Percentiles rank a stretch among this genome's conserved stretches.
Evolutionary conservation across 495 filamentous ascomycete species (phyloP).

Genomic region (Pseudoneurospora amorphoporcata): DNA sequence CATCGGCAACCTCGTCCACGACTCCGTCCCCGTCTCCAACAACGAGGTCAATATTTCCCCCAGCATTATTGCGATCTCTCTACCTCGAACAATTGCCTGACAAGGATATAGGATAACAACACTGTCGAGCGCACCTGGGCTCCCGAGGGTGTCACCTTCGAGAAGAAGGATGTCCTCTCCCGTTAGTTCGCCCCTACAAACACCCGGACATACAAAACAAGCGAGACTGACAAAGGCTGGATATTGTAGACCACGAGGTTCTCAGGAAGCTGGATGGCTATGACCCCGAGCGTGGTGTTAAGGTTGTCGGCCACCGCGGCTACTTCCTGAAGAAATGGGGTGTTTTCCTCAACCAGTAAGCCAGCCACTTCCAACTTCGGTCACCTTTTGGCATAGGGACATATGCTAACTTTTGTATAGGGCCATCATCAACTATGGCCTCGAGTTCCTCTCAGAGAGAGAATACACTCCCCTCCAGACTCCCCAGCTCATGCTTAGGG

Average conservation of each 20-base stretch:
- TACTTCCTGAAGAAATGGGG: slow-evolving; percentile 88
- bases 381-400: not conserved
- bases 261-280: slow-evolving; percentile 80
- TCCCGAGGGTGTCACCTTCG: slow-evolving; percentile 57
- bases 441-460: slow-evolving; percentile 71
- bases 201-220: slow-evolving; percentile 24
- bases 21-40: slow-evolving; percentile 79
- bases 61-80: not conserved
- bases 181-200: slow-evolving; percentile 20
- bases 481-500: slow-evolving; percentile 90
- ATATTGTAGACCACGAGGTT: slow-evolving; percentile 74
- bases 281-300: slow-evolving; percentile 86
- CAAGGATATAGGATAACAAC: slow-evolving; percentile 58
- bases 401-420: not conserved
- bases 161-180: slow-evolving; percentile 40
- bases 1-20: slow-evolving; percentile 91
- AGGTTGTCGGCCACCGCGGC: slow-evolving; percentile 90
- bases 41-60: slow-evolving; percentile 52
- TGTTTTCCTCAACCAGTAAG: slow-evolving; percentile 59
- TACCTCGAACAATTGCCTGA: not conserved
- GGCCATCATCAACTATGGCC: slow-evolving; percentile 85
- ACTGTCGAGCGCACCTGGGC: slow-evolving; percentile 63
- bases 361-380: not conserved
- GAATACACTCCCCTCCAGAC: slow-evolving; percentile 84
- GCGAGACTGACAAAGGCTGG: not conserved